phyloP scores from a whole-genome alignment of 2,329 filamentous ascomycete species.

The Stemphylium lycopersici region DNA sequence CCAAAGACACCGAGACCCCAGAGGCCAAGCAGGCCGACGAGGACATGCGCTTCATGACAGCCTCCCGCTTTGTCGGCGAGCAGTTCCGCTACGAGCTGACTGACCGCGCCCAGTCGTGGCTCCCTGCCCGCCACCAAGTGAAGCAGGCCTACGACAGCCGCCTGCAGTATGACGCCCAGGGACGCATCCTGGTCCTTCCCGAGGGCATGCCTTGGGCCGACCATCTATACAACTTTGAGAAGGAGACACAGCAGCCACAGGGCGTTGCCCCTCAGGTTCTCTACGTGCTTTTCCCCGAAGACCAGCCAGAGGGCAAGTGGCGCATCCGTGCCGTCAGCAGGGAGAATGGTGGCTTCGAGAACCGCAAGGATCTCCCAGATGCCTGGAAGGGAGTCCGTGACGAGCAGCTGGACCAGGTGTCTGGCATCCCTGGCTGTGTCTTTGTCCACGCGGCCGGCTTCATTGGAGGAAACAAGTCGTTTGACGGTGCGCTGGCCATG shows the following conservation, averaged over 20 bases:
- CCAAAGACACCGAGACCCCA: constrained; percentile 36
- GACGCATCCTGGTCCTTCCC: constrained; percentile 78
- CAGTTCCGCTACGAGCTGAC: constrained; percentile 83
- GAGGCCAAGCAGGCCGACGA: constrained; percentile 70
- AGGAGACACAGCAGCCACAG: constrained; percentile 53
- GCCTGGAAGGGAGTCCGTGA: constrained; percentile 91
- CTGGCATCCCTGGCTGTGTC: constrained; percentile 74
- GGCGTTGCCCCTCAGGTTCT: constrained; percentile 65
- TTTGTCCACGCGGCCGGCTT: constrained; percentile 96
- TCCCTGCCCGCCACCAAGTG: constrained; percentile 84
- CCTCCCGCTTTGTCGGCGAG: constrained; percentile 83
- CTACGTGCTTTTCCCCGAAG: constrained; percentile 92
- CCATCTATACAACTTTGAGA: constrained; percentile 87
- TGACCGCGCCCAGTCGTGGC: constrained; percentile 77
- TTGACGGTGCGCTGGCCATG: constrained; percentile 86
- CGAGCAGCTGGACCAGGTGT: constrained; percentile 76
- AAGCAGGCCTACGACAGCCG: constrained; percentile 75
- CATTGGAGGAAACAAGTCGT: constrained; percentile 93
- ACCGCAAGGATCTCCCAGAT: constrained; percentile 88
- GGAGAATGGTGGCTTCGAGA: constrained; percentile 84
- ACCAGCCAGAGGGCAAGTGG: constrained; percentile 80
- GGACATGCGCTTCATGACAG: constrained; percentile 77
- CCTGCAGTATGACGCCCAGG: constrained; percentile 70
- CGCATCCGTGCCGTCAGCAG: constrained; percentile 91
- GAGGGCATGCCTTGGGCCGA: constrained; percentile 94